Evolutionary conservation across 139 green algal species (phyloP), one percentile per base, ranked within the genome.

Genomic region (Coccomyxa sp.): DNA sequence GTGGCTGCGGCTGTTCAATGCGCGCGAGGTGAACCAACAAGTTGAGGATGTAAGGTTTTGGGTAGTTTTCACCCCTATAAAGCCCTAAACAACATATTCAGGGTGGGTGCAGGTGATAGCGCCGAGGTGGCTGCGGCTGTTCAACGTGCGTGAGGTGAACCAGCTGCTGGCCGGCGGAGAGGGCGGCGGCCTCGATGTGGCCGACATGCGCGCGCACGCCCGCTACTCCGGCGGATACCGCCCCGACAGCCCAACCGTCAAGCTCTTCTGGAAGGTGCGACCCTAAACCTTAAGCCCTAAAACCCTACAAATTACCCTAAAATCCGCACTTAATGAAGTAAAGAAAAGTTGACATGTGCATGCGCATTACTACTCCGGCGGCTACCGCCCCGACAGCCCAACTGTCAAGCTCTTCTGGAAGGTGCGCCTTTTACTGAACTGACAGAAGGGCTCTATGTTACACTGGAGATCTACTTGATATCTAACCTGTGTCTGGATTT

Each of bases 91-190:
- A 51, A 51, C 38, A 51, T n/a, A n/a, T n/a, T n/a, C n/a, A n/a
- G n/a, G n/a, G n/a, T n/a, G 38, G 38, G 38, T 67, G 28, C 74
- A 88, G 75, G 81, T 94, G 57, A 86, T 96, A 10, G 80, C 89
- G 1, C 58, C 86, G 13, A 13, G 83, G 63, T 94, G 91, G 89
- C 82, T 95, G 78, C 59, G 87, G 21, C 85, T 99, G 57, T 99
- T 99, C 93, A 94, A 87, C 82, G 86, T 92, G 1, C 77, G 83
- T 0, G 96, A 99, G 90, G 85, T 98, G 31, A 97, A 98, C 80
- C 83, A 93, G 86, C 82, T 93, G 60, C 82, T 96, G 17, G 89
- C 87, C 0, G 94, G 94, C 57, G 83, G 85, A 3, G 87, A 86
- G 1, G 88, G 83, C 18, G 88, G 77, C 13, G 79, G 77, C 30